Evolutionary conservation across 768 basidiomycete species (phyloP), one percentile per base, ranked within the genome.

Genomic region (Collybia sordida): DNA sequence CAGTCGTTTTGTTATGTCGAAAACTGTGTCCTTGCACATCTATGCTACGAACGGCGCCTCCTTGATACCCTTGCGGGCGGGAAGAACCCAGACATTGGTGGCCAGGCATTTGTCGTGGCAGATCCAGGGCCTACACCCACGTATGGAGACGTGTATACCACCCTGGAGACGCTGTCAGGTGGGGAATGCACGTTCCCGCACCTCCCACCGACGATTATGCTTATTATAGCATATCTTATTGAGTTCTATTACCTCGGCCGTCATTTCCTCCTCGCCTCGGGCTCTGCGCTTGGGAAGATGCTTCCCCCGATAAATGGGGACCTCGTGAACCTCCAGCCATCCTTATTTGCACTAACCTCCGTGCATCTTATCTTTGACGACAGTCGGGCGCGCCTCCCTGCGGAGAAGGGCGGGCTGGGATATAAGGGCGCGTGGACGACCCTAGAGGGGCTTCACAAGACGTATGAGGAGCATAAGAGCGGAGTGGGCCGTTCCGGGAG

Each of bases 1-100:
- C 81, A 85, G 55, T 85, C 83, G 6, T 86, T 85, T 64, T 67
- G 71, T 58, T 88, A 88, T 55, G 88, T 90, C 52, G 89, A 90
- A 67, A 91, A 91, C 58, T 85, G 81, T 57, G 82, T 83, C 0
- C 68, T 82, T 1, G 83, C 87, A 0, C 89, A 91, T 61, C 67
- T 90, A 17, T 78, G 77, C 56, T 90, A 90, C 64, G 88, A 91
- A 64, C 76, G 75, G 50, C 80, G 87, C 12, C 79, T 91, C 27
- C 68, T 86, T 45, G 87, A 88, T 46, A 62, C 72, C 4, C 57
- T 63, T 15, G 38, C 42, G 3, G 62, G 64, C 3, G 53, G 59
- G 28, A 61, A 51, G 34, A 71, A 69, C 48, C 83, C 86, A 1
- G 86, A 90, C 61, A 80, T 91, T 43, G 86, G 88, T 11, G 89